Percentiles rank a stretch among this genome's conserved stretches.
Evolutionary conservation across 768 basidiomycete species (phyloP).

Genomic region (Naganishia randhawae): DNA sequence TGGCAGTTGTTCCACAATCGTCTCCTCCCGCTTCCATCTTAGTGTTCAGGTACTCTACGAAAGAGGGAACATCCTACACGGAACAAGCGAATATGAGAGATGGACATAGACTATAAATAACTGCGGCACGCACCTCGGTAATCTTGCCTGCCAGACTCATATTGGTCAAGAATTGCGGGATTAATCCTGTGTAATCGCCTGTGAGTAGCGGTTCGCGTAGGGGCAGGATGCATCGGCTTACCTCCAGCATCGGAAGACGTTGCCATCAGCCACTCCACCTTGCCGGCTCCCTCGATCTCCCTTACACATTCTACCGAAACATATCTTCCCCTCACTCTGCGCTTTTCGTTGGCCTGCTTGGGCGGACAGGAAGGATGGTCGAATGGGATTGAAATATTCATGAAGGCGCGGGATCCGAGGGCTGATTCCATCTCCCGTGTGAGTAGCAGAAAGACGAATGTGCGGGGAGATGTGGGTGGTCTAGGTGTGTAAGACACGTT

Average conservation of each 20-base stretch:
- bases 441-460: conserved; percentile 42
- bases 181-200: conserved; percentile 32
- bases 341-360: conserved; percentile 39
- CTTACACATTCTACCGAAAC: conserved; percentile 45
- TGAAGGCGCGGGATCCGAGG: neutral
- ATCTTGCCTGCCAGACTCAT: conserved; percentile 42
- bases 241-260: conserved; percentile 48
- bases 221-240: conserved; percentile 22
- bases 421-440: conserved; percentile 21
- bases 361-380: conserved; percentile 40
- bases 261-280: conserved; percentile 48
- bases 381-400: conserved; percentile 44
- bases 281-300: conserved; percentile 35
- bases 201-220: conserved; percentile 14
- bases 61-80: conserved; percentile 44
- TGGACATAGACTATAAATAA: neutral
- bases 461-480: conserved; percentile 41
- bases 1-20: neutral
- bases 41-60: conserved; percentile 35
- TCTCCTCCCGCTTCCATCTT: neutral
- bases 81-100: neutral
- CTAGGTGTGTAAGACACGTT: neutral
- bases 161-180: conserved; percentile 48
- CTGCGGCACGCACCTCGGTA: conserved; percentile 31
- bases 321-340: conserved; percentile 43